phyloP scores from a whole-genome alignment of 2,329 filamentous ascomycete species.

The Diplodia corticola region DNA sequence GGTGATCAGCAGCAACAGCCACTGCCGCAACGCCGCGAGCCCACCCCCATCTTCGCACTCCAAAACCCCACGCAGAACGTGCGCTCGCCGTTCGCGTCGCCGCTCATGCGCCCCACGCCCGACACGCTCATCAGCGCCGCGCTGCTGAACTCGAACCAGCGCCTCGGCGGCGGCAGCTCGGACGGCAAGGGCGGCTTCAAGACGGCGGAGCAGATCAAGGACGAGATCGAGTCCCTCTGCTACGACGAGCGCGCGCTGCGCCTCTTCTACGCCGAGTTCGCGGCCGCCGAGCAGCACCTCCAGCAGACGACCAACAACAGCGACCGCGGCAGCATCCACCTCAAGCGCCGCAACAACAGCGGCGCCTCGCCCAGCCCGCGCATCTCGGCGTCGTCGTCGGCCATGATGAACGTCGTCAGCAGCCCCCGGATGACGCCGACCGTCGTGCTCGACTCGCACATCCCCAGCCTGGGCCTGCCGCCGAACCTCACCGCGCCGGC shows the following conservation, averaged over 20 bases:
- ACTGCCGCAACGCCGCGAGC: neutral
- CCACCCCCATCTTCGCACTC: constrained; percentile 17
- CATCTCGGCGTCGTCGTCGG: constrained; percentile 23
- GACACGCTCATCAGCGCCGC: constrained; percentile 29
- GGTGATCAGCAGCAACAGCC: neutral
- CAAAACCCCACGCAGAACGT: constrained; percentile 24
- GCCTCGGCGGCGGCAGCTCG: constrained; percentile 1
- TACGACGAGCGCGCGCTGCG: constrained; percentile 41
- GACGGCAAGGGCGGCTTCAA: constrained; percentile 4
- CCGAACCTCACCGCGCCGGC: constrained; percentile 26
- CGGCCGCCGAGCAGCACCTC: constrained; percentile 27
- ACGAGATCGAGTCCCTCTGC: constrained; percentile 49
- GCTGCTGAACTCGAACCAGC: neutral
- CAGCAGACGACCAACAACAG: constrained; percentile 30
- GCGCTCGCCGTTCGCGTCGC: constrained; percentile 37
- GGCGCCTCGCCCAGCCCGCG: constrained; percentile 43
- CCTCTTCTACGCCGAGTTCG: constrained; percentile 44
- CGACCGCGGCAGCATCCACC: constrained; percentile 2
- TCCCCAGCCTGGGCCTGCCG: constrained; percentile 46
- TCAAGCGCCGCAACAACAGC: constrained; percentile 24
- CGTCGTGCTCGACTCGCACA: constrained; percentile 38
- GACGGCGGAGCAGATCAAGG: constrained; percentile 44
- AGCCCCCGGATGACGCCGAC: constrained; percentile 27
- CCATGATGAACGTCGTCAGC: constrained; percentile 22
- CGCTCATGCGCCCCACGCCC: constrained; percentile 38